Evolutionary conservation across 2,329 filamentous ascomycete genomes (phyloP).

Genomic region (Paracoccidioides brasiliensis): DNA sequence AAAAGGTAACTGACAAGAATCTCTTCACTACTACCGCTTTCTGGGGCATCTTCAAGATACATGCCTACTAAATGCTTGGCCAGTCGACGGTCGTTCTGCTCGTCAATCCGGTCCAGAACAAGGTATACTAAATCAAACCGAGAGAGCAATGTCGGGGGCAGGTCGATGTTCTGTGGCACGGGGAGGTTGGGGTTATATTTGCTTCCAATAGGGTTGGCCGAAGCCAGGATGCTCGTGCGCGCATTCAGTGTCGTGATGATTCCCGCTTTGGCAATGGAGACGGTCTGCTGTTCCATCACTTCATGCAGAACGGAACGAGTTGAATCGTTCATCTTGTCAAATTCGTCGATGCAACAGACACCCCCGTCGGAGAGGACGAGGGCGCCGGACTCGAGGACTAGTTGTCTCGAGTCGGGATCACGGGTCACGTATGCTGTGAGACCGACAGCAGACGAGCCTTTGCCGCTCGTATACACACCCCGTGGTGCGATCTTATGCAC

Average conservation of each 20-base stretch:
- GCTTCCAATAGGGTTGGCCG: constrained; percentile 93
- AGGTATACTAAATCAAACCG: constrained; percentile 96
- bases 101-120: constrained; percentile 85
- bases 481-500: constrained; percentile 96
- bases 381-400: constrained; percentile 63
- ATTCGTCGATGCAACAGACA: constrained; percentile 67
- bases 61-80: constrained; percentile 89
- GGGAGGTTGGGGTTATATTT: constrained; percentile 94
- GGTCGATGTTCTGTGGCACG: constrained; percentile 94
- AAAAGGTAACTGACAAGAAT: constrained; percentile 52
- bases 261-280: constrained; percentile 64
- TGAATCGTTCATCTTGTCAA: constrained; percentile 67
- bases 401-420: constrained; percentile 58
- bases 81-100: constrained; percentile 73
- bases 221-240: constrained; percentile 86
- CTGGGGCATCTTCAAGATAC: constrained; percentile 89
- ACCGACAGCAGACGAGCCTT: constrained; percentile 63
- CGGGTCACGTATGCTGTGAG: constrained; percentile 65
- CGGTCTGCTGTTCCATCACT: constrained; percentile 71
- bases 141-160: constrained; percentile 85
- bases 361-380: constrained; percentile 62
- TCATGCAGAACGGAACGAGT: constrained; percentile 64
- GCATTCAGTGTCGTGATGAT: constrained; percentile 87
- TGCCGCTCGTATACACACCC: constrained; percentile 63
- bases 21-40: constrained; percentile 64